phyloP scores from a whole-genome alignment of 2,329 filamentous ascomycete species.

The Ophiostoma ulmi region DNA sequence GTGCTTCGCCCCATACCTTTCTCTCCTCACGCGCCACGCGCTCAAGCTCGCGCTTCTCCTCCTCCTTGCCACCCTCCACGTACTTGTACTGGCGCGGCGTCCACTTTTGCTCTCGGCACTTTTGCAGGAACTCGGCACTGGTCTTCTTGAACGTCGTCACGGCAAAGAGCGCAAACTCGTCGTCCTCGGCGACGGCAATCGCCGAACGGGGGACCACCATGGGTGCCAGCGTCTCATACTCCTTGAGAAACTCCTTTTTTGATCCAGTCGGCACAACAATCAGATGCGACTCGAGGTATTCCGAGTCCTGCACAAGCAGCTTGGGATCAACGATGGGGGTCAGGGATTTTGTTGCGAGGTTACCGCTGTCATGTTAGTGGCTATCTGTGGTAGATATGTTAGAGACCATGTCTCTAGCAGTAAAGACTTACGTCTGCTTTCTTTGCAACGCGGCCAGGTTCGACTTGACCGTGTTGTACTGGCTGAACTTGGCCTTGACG shows the following conservation, averaged over 20 bases:
- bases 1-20: conserved; percentile 86
- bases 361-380: conserved; percentile 56
- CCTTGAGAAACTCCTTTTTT: conserved; percentile 82
- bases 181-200: conserved; percentile 71
- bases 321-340: conserved; percentile 79
- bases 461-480: conserved; percentile 88
- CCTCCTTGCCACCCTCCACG: conserved; percentile 81
- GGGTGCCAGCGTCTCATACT: conserved; percentile 79
- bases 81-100: conserved; percentile 92
- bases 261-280: conserved; percentile 76
- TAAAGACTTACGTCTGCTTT: conserved; percentile 67
- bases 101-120: conserved; percentile 89
- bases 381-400: background rate
- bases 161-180: conserved; percentile 82
- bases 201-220: conserved; percentile 94
- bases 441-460: conserved; percentile 76
- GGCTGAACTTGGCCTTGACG: conserved; percentile 87
- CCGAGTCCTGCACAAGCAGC: conserved; percentile 78
- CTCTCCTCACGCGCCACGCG: conserved; percentile 77
- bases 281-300: conserved; percentile 94
- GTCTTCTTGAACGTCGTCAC: conserved; percentile 94
- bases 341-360: conserved; percentile 89
- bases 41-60: conserved; percentile 82
- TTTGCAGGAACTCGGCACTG: conserved; percentile 79
- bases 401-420: conserved; percentile 5